These are phyloP conservation scores for Nephromyces sp. DNA, from an alignment of 169 alveolate genomes.

Conservation along the genomic window DNA sequence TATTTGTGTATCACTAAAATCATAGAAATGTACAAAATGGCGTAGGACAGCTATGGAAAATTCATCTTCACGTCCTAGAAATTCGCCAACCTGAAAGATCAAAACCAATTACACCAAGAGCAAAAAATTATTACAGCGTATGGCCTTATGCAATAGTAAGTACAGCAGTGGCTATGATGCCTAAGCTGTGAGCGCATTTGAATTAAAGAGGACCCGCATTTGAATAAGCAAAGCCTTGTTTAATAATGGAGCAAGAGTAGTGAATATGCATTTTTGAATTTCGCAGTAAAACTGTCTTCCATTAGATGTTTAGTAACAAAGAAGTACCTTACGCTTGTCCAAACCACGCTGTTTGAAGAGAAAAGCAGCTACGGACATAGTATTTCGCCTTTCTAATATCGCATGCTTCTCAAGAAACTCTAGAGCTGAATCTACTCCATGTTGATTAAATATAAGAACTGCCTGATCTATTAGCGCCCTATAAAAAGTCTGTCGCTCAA, in stretches of 20 bases:
- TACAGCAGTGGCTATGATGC: neutral
- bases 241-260: neutral
- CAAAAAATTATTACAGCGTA: neutral
- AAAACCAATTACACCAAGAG: neutral
- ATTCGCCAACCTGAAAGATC: slow-evolving; percentile 17
- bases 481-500: slow-evolving; percentile 5
- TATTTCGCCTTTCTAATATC: slow-evolving; percentile 1
- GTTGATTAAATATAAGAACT: slow-evolving; percentile 20
- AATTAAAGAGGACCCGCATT: neutral
- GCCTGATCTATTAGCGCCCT: slow-evolving; percentile 24
- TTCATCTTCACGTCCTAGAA: slow-evolving; percentile 6
- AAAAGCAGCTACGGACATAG: slow-evolving; percentile 15
- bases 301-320: neutral
- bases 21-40: slow-evolving; percentile 12
- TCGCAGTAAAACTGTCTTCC: neutral
- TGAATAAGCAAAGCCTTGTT: neutral
- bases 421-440: slow-evolving; percentile 21
- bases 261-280: too few species aligned
- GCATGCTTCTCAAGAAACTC: slow-evolving; percentile 5
- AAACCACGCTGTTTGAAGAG: slow-evolving; percentile 23
- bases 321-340: slow-evolving; percentile 18
- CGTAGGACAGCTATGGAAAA: slow-evolving; percentile 14
- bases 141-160: neutral
- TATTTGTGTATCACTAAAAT: slow-evolving; percentile 5
- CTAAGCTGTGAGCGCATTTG: neutral